A percentile compares a stretch with the other conserved stretches of the same genome.
Conservation (phyloP, 108 stramenopile species). For the Skeletonema grethae region DNA sequence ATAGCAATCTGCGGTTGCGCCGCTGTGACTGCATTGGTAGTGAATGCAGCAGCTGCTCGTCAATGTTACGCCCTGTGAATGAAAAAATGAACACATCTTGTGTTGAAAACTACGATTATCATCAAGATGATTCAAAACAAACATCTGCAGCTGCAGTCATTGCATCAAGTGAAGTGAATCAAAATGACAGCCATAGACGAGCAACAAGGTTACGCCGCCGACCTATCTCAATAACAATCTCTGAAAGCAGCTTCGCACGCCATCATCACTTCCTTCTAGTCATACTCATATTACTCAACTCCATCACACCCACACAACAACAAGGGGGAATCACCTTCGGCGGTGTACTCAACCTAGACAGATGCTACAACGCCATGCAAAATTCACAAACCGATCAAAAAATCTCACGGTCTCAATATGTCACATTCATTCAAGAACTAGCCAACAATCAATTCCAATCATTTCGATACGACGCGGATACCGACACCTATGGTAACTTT, state of each 20-base stretch:
- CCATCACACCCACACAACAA: neutral
- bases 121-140: neutral
- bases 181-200: neutral
- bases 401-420: slow-evolving; percentile 15
- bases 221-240: no score
- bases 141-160: neutral
- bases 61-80: no score
- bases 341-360: neutral
- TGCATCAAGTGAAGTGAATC: no score
- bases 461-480: slow-evolving; percentile 7
- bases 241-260: neutral
- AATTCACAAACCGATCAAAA: neutral
- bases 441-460: slow-evolving; percentile 19
- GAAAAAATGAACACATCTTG: no score
- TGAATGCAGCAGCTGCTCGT: no score
- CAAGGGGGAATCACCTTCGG: neutral
- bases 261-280: neutral
- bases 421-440: slow-evolving; percentile 30
- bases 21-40: no score
- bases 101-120: neutral
- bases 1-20: no score
- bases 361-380: neutral
- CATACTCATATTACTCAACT: neutral
- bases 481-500: slow-evolving; percentile 4
- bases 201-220: neutral